Conservation (phyloP, 2,329 filamentous ascomycete genomes). For the Anthostomella pinea region DNA sequence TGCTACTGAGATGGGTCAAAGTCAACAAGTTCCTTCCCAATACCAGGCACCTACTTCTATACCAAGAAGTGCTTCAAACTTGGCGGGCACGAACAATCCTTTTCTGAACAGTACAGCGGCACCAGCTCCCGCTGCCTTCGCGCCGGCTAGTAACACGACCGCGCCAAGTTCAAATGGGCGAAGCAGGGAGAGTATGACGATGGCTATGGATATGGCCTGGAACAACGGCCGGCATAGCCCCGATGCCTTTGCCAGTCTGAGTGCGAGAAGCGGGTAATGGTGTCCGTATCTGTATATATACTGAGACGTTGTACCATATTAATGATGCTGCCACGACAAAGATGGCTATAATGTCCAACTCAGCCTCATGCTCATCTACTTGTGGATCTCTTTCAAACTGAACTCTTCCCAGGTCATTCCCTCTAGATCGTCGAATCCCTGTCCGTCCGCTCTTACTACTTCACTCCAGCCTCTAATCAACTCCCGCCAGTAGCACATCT, state of each 20-base stretch:
- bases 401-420: conserved; percentile 42
- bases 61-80: conserved; percentile 30
- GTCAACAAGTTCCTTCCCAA: conserved; percentile 20
- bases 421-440: conserved; percentile 33
- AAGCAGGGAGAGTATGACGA: conserved; percentile 70
- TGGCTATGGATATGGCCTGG: conserved; percentile 63
- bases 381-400: conserved; percentile 29
- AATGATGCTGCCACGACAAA: conserved; percentile 17
- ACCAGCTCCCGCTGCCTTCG: conserved; percentile 24
- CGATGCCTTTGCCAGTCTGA: conserved; percentile 75
- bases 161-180: conserved; percentile 40
- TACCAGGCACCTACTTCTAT: conserved; percentile 21
- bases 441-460: conserved; percentile 37
- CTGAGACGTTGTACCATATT: conserved; percentile 24
- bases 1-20: conserved; percentile 25
- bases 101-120: conserved; percentile 42
- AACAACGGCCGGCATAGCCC: conserved; percentile 72
- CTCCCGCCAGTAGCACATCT: conserved; percentile 52
- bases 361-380: conserved; percentile 10
- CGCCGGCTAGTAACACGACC: conserved; percentile 20
- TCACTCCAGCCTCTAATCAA: conserved; percentile 46
- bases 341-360: conserved; percentile 10
- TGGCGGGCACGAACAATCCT: conserved; percentile 53
- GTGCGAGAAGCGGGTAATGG: conserved; percentile 52
- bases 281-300: conserved; percentile 22